Evolutionary conservation across 2,329 filamentous ascomycete species (phyloP).

Genomic region (Colletotrichum sp.): DNA sequence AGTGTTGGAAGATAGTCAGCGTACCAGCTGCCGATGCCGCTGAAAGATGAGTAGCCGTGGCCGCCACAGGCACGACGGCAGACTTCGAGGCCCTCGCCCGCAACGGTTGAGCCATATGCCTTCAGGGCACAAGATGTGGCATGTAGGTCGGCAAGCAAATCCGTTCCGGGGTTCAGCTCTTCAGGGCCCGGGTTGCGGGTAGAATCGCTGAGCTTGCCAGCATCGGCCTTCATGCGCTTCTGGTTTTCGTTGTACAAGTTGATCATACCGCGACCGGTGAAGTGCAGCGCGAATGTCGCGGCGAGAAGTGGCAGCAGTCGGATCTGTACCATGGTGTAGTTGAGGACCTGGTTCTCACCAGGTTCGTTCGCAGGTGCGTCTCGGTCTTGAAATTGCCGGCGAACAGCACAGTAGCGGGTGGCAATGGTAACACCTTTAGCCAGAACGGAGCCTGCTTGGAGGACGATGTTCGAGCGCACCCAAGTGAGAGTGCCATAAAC

Average conservation of each 20-base stretch:
- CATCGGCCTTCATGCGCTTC: conserved; percentile 61
- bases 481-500: conserved; percentile 80
- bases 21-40: conserved; percentile 78
- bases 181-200: conserved; percentile 69
- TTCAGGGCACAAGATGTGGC: conserved; percentile 80
- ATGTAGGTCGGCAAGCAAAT: conserved; percentile 75
- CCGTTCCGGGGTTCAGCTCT: conserved; percentile 65
- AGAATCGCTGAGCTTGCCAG: conserved; percentile 42
- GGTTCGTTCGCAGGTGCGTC: conserved; percentile 63
- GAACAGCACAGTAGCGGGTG: conserved; percentile 74
- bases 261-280: conserved; percentile 80
- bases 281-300: conserved; percentile 78
- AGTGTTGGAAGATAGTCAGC: conserved; percentile 74
- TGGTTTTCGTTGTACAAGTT: conserved; percentile 75
- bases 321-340: conserved; percentile 83
- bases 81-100: conserved; percentile 76
- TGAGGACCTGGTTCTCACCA: conserved; percentile 76
- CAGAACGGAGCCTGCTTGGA: conserved; percentile 73
- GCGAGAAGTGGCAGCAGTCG: conserved; percentile 75
- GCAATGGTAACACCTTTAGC: conserved; percentile 81
- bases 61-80: conserved; percentile 79
- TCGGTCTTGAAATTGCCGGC: conserved; percentile 79
- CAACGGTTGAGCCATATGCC: conserved; percentile 72
- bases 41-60: conserved; percentile 77
- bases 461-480: conserved; percentile 75